Base-by-base conservation (phyloP, 2,329 filamentous ascomycete genomes). In the Penicillium sp. region DNA sequence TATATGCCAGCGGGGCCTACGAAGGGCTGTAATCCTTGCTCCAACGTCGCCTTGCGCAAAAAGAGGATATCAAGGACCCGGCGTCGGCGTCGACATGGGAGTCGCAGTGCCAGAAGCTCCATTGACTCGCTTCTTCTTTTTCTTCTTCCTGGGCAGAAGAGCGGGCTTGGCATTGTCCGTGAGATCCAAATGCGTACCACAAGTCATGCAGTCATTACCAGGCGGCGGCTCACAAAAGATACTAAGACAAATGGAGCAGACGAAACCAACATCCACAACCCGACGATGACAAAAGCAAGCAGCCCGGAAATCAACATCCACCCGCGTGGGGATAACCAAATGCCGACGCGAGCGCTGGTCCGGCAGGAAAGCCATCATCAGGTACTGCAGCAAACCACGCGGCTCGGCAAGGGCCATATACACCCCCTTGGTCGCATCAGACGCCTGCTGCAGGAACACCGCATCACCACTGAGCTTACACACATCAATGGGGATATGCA, bases 241-340 rank as follows among this genome's bases (percentile, higher is more conserved):
- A 69, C 89, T 95, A 37, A 99, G 76, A 66, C 93, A 99, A 60
- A 99, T 90, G 53, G 89, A 95, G 75, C 93, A 99, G 31, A 99
- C 92, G 67, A 89, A 99, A 8, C 91, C 93, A 1, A 91, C 83
- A 70, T 96, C 89, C 36, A 99, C 86, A 16, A 97, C 89, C 30
- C 82, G 83, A 42, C 92, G 80, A 72, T 99, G 93, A 68, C 93
- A 99, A 74, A 99, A 99, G 68, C 93, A 99, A 3, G 93, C 93
- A n/a, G 95, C 92, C 36, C 93, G 83, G 68, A 99, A 99, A 72
- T 99, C 95, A 36, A 99, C 90, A 37, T 87, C 84, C 48, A 91
- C 87, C 31, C 89, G 85, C 7, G 87, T 89, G 0, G 93, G 91
- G 4, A 86, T 76, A 35, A 95, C 80, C 35, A 99, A 75, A 50